These are phyloP conservation scores for Metschnikowia sp. DNA, from an alignment of 805 yeast genomes.

Conservation along the genomic window DNA sequence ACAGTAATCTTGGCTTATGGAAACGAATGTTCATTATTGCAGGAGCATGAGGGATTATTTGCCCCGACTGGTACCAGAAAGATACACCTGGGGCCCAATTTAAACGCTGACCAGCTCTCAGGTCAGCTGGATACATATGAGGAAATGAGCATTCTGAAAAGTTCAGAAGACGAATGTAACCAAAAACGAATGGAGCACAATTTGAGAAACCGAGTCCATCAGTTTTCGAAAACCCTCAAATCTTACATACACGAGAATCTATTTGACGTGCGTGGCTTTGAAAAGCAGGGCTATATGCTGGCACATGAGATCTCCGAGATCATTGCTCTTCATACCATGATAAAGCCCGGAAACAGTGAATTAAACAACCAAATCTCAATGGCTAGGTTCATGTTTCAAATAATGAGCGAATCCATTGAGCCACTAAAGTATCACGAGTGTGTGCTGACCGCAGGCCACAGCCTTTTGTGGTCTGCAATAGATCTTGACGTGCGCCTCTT, in stretches of 20 bases:
- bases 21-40: too few species aligned
- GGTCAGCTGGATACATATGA: neutral
- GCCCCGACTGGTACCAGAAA: too few species aligned
- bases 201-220: neutral
- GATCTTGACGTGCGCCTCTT: constrained; percentile 1
- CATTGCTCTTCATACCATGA: neutral
- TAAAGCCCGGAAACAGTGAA: too few species aligned
- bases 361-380: neutral
- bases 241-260: neutral
- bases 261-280: neutral
- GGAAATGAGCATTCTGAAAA: neutral
- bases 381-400: neutral
- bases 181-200: too few species aligned
- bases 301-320: neutral
- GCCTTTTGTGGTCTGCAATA: neutral
- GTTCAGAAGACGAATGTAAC: neutral
- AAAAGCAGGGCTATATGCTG: neutral
- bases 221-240: neutral
- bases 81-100: too few species aligned
- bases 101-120: neutral
- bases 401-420: neutral
- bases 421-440: neutral
- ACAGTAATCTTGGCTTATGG: too few species aligned
- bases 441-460: neutral
- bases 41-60: too few species aligned